These are phyloP conservation scores for Lodderomyces pseudojiufengensis DNA, from an alignment of 1,139 yeast genomes.

Conservation along the genomic window DNA sequence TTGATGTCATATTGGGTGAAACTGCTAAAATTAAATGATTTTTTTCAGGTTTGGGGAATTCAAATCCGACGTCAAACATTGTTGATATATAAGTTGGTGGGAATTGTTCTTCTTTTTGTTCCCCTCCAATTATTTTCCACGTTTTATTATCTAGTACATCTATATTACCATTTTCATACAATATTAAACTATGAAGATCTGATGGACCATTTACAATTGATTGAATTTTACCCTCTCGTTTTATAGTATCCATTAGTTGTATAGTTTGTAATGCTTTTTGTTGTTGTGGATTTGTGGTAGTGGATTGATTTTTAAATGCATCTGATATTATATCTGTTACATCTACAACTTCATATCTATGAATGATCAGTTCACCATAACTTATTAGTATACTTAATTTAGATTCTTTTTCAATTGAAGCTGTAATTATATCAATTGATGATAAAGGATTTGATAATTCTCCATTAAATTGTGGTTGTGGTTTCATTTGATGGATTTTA, in stretches of 20 bases:
- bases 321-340: constrained; percentile 24
- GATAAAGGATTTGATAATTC: constrained; percentile 16
- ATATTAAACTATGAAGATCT: constrained; percentile 24
- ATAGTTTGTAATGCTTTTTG: constrained; percentile 15
- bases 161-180: constrained; percentile 40
- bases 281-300: constrained; percentile 5
- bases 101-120: constrained; percentile 5
- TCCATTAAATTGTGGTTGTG: constrained; percentile 19
- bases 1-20: constrained; percentile 58
- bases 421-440: constrained; percentile 42
- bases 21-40: constrained; percentile 41
- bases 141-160: constrained; percentile 39
- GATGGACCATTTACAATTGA: constrained; percentile 21
- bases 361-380: constrained; percentile 23
- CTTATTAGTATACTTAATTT: constrained; percentile 37
- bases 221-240: constrained; percentile 20
- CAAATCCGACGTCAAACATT: constrained; percentile 58
- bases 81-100: constrained; percentile 38
- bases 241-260: constrained; percentile 22
- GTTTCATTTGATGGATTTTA: constrained; percentile 30
- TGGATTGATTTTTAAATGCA: constrained; percentile 24
- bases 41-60: constrained; percentile 30
- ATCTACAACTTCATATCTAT: constrained; percentile 34
- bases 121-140: constrained; percentile 21
- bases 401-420: constrained; percentile 33